Conservation (phyloP, 2,329 filamentous ascomycete genomes). For the Myriosclerotinia scirpicola region DNA sequence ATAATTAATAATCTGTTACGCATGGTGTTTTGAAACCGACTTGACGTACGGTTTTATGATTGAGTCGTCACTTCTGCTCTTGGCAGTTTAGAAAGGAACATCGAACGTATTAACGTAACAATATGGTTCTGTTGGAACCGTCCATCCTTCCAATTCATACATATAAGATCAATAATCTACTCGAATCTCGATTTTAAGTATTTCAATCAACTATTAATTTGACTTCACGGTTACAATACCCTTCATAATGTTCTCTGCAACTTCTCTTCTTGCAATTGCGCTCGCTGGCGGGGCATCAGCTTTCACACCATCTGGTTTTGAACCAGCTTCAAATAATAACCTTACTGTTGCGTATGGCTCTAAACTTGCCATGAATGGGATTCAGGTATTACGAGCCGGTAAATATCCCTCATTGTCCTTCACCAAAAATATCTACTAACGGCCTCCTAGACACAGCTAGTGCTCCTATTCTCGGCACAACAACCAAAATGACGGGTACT, state of each 20-base stretch:
- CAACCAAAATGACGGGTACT: slow-evolving; percentile 30
- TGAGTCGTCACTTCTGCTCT: background rate
- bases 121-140: background rate
- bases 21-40: background rate
- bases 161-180: background rate
- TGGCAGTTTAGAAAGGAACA: background rate
- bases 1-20: background rate
- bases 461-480: slow-evolving; percentile 33
- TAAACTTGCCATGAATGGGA: slow-evolving; percentile 34
- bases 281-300: slow-evolving; percentile 35
- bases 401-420: background rate
- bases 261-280: slow-evolving; percentile 30
- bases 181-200: background rate
- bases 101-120: too few relatives aligned
- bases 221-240: background rate
- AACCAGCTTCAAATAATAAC: slow-evolving; percentile 32
- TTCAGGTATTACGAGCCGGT: slow-evolving; percentile 34
- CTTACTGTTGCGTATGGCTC: slow-evolving; percentile 35
- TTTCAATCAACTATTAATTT: background rate
- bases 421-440: slow-evolving; percentile 15
- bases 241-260: slow-evolving; percentile 30
- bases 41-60: background rate
- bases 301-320: slow-evolving; percentile 35
- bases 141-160: background rate
- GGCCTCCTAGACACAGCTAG: slow-evolving; percentile 27